Evolutionary conservation across 2,329 filamentous ascomycete genomes (phyloP).

Genomic region (Venturia pyrina): DNA sequence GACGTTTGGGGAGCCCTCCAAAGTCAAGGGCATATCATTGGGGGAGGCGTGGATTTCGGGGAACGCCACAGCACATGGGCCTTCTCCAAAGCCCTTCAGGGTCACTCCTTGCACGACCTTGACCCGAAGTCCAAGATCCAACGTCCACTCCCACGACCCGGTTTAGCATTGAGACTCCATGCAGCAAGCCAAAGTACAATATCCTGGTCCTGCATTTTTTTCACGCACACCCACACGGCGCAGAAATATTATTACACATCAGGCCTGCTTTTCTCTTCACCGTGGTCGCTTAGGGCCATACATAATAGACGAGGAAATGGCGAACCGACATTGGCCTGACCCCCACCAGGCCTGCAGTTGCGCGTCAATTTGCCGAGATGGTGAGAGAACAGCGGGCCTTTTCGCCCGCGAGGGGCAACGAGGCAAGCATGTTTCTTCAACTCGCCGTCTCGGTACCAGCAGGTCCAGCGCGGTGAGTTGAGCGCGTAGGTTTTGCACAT

Average conservation of each 20-base stretch:
- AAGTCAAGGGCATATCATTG: not conserved
- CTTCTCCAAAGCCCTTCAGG: not conserved
- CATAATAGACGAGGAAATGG: not conserved
- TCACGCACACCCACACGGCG: not conserved
- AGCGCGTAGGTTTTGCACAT: constrained; percentile 1
- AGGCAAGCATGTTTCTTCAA: not conserved
- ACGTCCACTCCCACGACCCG: not conserved
- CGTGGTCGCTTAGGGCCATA: not conserved
- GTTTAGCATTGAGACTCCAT: not conserved
- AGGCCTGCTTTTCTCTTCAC: not conserved
- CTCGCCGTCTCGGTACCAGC: not conserved
- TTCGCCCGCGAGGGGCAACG: not conserved
- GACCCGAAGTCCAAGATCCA: not conserved
- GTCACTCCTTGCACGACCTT: not conserved
- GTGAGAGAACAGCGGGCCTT: not conserved
- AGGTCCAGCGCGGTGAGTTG: not conserved
- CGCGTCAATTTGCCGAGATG: constrained; percentile 3
- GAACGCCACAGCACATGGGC: not conserved
- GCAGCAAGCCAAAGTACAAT: not conserved
- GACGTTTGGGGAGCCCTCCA: not conserved
- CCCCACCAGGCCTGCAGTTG: not conserved
- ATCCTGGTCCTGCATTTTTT: not conserved
- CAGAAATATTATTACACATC: not conserved
- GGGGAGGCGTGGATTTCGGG: too few species aligned
- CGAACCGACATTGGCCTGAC: not conserved